These are phyloP conservation scores for Auriscalpium vulgare DNA, from an alignment of 768 basidiomycete genomes.

Conservation along the genomic window DNA sequence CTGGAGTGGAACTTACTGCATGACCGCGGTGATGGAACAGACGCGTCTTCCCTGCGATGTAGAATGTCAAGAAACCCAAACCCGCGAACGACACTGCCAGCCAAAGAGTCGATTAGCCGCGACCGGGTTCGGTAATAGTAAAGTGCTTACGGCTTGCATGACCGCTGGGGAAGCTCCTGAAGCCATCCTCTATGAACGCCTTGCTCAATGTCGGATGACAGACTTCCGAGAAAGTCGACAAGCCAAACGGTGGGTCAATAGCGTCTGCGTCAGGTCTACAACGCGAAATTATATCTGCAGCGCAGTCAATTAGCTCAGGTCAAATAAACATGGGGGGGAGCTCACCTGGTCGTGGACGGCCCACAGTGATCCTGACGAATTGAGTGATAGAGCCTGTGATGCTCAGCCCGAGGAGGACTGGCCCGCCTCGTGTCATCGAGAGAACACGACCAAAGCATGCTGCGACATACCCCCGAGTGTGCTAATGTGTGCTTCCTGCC, in stretches of 20 bases:
- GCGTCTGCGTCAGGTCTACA: conserved; percentile 65
- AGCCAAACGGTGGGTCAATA: conserved; percentile 59
- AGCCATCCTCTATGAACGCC: conserved; percentile 69
- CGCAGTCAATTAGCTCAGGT: no score
- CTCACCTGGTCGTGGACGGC: conserved; percentile 79
- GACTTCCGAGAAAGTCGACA: conserved; percentile 60
- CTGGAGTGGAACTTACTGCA: conserved; percentile 32
- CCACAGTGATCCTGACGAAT: conserved; percentile 78
- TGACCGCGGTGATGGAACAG: conserved; percentile 79
- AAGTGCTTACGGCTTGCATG: conserved; percentile 70
- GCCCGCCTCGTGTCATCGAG: not conserved
- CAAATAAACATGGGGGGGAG: not conserved
- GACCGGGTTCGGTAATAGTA: not conserved
- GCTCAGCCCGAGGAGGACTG: conserved; percentile 66
- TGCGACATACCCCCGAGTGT: conserved; percentile 33
- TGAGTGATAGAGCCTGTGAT: conserved; percentile 81
- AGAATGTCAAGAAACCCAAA: conserved; percentile 80
- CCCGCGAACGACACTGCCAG: conserved; percentile 83
- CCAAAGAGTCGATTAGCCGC: not conserved
- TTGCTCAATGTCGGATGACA: conserved; percentile 1
- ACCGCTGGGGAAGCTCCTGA: conserved; percentile 88
- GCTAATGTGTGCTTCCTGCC: conserved; percentile 86
- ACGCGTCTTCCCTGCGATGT: conserved; percentile 88
- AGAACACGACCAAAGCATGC: not conserved
- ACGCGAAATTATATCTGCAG: conserved; percentile 52